Base-by-base conservation (phyloP, 306 rosid species). In the Purshia tridentata region DNA sequence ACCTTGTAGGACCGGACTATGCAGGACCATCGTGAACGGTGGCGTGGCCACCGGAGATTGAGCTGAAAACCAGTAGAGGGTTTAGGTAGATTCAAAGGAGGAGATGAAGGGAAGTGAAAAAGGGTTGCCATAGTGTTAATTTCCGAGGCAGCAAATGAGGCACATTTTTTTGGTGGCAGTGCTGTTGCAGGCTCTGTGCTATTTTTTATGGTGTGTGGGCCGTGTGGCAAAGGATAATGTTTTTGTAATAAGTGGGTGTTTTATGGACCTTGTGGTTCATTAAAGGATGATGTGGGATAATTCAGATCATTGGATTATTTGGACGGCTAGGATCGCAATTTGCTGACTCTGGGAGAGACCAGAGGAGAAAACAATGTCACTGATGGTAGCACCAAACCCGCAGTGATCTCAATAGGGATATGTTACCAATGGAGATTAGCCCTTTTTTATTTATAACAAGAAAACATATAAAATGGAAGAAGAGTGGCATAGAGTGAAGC, bases 1-100 rank as follows among this genome's bases (percentile, higher is more conserved):
- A 95, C 99, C 72, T 88, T 95, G 66, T 88, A 90, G 0, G 98
- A 78, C 20, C 83, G 72, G 63, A 87, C 90, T 10, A 59, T 76
- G 51, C 50, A 50, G 45, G 76, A n/a, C 67, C 64, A 75, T 10
- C 80, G 78, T 50, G 85, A 59, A 58, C n/a, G 13, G 57, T 52
- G 14, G 9, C 37, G 80, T 10, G 64, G 70, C 11, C 61, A 75
- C n/a, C 46, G 69, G 66, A 78, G 65, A 48, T 75, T 86, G 50
- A 77, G 76, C 45, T 52, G 90, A 52, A 77, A 78, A 22, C 68
- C 35, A 41, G 78, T 29, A 15, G 69, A 53, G 53, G 73, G 76
- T 48, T 66, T 79, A 16, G 77, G 75, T 65, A 79, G 73, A 56
- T 80, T 20, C 74, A 88, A 58, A 63, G 85, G 39, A 39, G 85